Base-by-base conservation (phyloP, 805 yeast species). In the Diddensiella transvaalensis region DNA sequence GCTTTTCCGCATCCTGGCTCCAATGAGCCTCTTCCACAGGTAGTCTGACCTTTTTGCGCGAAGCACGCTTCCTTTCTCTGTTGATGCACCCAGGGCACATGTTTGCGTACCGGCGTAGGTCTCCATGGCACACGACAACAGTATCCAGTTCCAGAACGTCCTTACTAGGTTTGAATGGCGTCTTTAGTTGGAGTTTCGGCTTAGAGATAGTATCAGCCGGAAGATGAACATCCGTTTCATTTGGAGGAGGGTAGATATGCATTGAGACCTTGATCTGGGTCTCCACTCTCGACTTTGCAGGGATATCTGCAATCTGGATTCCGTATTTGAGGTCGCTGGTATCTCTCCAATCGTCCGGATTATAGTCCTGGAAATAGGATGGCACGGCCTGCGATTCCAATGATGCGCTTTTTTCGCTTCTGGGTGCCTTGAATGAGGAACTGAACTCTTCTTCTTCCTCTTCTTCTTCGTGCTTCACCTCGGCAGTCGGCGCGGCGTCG, bases 61-160 rank as follows among this genome's bases (percentile, higher is more conserved):
- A 83, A 1, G 98, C 98, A 59, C 99, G 77, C 67, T 93, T 88
- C 60, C 88, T 83, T 63, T 91, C 99, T 61, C 99, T 77, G 66
- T 89, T 85, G 61, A 90, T 81, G 73, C 99, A 91, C 60, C 95
- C 80, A 21, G 82, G 63, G 70, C 99, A 91, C 58, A 88, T 89
- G 59, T 82, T 80, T 57, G 95, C 87, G n/a, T 74, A 70, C 44
- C 67, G 68, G 43, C 44, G 45, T 3, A 65, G 60, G 40, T 68
- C 64, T 24, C 68, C 63, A 8, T 75, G 75, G 19, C 87, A 76
- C 47, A 89, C 72, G n/a, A 89, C 91, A 64, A 79, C 85, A 0
- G 95, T 81, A 53, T 91, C 96, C 60, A 91, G 70, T 62, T 61
- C 62, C 38, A 71, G 56, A 15, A 63, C 56, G 24, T 59, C 56